Conservation (phyloP, 2,329 filamentous ascomycete genomes). For the Cyphellophora europaea region DNA sequence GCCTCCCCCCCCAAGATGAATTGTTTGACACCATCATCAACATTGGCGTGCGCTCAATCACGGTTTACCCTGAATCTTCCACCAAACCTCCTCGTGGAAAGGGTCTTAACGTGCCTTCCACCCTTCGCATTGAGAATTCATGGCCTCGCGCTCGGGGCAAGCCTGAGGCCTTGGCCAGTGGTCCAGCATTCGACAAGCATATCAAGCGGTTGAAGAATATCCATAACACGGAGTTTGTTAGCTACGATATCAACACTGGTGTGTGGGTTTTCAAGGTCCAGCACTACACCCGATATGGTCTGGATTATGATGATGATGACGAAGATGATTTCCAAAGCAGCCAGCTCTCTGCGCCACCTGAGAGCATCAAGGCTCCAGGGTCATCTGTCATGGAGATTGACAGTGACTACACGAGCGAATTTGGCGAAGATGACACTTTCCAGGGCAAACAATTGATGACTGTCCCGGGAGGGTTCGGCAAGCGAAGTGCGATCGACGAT, state of each 20-base stretch:
- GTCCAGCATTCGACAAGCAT: slow-evolving; percentile 69
- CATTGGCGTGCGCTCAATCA: slow-evolving; percentile 68
- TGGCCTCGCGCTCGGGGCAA: slow-evolving; percentile 69
- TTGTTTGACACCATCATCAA: slow-evolving; percentile 68
- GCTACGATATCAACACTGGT: slow-evolving; percentile 70
- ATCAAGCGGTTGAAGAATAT: slow-evolving; percentile 72
- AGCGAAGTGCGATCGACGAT: slow-evolving; percentile 46
- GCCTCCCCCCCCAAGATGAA: slow-evolving; percentile 63
- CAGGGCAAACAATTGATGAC: slow-evolving; percentile 34
- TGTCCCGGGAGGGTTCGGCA: slow-evolving; percentile 75
- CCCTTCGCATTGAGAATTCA: slow-evolving; percentile 81
- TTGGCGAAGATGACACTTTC: slow-evolving; percentile 46
- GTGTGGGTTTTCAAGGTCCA: slow-evolving; percentile 90
- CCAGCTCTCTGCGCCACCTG: slow-evolving; percentile 41
- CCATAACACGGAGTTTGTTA: slow-evolving; percentile 68
- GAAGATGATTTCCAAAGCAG: slow-evolving; percentile 42
- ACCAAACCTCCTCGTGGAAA: slow-evolving; percentile 79
- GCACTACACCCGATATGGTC: slow-evolving; percentile 91
- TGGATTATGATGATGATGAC: slow-evolving; percentile 71
- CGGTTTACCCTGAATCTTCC: slow-evolving; percentile 68
- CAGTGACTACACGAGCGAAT: slow-evolving; percentile 20
- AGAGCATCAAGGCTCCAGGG: slow-evolving; percentile 25
- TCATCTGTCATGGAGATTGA: slow-evolving; percentile 19
- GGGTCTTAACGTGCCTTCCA: slow-evolving; percentile 83
- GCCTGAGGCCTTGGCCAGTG: slow-evolving; percentile 48